Evolutionary conservation across 1,284 basidiomycete genomes (phyloP), one percentile per base, ranked within the genome.

Genomic region (Ustilago curta): DNA sequence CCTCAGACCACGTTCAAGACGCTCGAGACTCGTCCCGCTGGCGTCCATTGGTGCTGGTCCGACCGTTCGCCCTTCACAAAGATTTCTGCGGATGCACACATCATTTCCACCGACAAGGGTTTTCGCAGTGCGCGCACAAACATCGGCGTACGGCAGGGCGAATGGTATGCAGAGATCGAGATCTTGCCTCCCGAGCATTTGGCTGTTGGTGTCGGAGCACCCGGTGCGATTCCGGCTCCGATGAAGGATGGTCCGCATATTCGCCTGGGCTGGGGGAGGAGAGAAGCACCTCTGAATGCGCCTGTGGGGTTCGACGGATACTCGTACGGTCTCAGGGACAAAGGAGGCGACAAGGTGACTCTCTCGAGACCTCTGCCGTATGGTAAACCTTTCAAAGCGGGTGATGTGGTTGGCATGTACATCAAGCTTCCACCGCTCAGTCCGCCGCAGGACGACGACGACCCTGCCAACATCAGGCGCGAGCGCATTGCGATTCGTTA

Each of bases 251-350:
- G 92, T 3, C 89, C 92, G 42, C 92, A 97, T 86, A 91, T 98
- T 35, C 88, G 97, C 16, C 85, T 99, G 0, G 97, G 97, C 0
- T 96, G 94, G 90, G 95, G 90, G 1, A 88, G 97, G 37, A 88
- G 97, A 60, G 97, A 99, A 85, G 93, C 95, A 5, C 90, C 91
- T 14, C 87, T 99, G 51, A 97, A 97, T 79, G 94, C 91, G 0
- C 97, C 97, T 0, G 94, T 91, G 8, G 97, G 97, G 0, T 87
- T 95, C 18, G 96, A 99, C 81, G 96, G 91, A 35, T 97, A 99
- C 85, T 92, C 91, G 76, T 99, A 99, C 83, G 94, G 91, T 3
- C 88, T 92, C 73, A 90, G 95, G 55, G 97, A 99, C 88, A 93
- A 91, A 77, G 91, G 90, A 0, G 96, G 97, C 9, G 93, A 97